These are phyloP conservation scores for Rosellinia necatrix DNA, from an alignment of 2,329 filamentous ascomycete genomes.

Conservation along the genomic window DNA sequence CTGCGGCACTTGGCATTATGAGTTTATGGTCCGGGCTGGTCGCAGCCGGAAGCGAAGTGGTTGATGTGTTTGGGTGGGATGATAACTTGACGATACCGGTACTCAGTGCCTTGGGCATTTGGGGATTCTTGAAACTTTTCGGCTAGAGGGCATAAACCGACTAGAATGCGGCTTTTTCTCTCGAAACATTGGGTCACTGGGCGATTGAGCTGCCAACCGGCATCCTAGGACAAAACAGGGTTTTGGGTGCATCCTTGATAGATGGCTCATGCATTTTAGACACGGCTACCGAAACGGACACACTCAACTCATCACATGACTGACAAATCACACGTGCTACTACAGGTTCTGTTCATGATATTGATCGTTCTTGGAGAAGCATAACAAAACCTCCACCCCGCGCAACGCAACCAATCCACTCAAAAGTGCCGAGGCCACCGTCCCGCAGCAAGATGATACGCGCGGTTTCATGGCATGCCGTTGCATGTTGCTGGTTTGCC, in stretches of 20 bases:
- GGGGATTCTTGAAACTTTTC: slow-evolving; percentile 89
- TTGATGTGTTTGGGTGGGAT: slow-evolving; percentile 92
- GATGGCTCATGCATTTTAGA: slow-evolving; percentile 26
- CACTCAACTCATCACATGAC: slow-evolving; percentile 22
- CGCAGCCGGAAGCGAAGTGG: slow-evolving; percentile 84
- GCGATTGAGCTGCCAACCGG: slow-evolving; percentile 2
- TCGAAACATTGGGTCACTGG: slow-evolving; percentile 14
- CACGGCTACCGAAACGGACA: slow-evolving; percentile 14
- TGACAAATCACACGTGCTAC: slow-evolving; percentile 9
- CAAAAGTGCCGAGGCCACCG: slow-evolving; percentile 1
- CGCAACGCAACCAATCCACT: slow-evolving; percentile 1
- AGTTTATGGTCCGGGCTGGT: slow-evolving; percentile 87
- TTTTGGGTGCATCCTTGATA: slow-evolving; percentile 14
- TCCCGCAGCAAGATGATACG: slow-evolving; percentile 4
- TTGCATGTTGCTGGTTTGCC: slow-evolving; percentile 27
- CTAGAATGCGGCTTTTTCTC: slow-evolving; percentile 23
- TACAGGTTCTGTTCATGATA: slow-evolving; percentile 6
- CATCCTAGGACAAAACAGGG: slow-evolving; percentile 1
- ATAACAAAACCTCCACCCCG: slow-evolving; percentile 16
- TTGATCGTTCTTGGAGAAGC: slow-evolving; percentile 6
- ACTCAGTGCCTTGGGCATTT: slow-evolving; percentile 84
- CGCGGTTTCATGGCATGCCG: slow-evolving; percentile 4
- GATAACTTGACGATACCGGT: slow-evolving; percentile 97
- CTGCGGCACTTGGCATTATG: slow-evolving; percentile 76
- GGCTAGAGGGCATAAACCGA: slow-evolving; percentile 49